These are phyloP conservation scores for Millerago galiae DNA, from an alignment of 805 yeast species.

Conservation along the genomic window DNA sequence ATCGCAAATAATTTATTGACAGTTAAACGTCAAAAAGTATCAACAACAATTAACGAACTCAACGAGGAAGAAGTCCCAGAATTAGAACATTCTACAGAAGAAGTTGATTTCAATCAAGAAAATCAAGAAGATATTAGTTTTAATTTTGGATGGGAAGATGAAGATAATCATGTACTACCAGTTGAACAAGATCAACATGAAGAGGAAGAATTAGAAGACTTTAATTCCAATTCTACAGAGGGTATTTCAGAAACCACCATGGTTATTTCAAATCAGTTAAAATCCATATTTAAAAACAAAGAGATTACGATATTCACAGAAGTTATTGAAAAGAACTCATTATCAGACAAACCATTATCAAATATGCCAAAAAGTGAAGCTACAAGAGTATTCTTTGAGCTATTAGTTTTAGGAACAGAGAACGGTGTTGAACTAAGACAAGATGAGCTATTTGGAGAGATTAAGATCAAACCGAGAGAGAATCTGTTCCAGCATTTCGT, in stretches of 20 bases:
- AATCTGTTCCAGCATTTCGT: conserved; percentile 6
- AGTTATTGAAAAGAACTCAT: conserved; percentile 29
- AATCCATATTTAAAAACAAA: conserved; percentile 24
- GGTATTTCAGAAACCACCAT: conserved; percentile 43
- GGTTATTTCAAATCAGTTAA: conserved; percentile 44
- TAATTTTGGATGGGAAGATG: conserved; percentile 34
- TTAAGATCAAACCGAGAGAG: conserved; percentile 7
- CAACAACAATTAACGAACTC: conserved; percentile 9
- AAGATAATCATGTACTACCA: background rate
- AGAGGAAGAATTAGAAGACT: conserved; percentile 17
- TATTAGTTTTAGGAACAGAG: conserved; percentile 73
- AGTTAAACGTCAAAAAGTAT: conserved; percentile 16
- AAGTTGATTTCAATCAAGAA: background rate
- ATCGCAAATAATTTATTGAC: conserved; percentile 13
- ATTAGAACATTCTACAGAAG: conserved; percentile 14
- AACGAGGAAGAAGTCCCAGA: conserved; percentile 15
- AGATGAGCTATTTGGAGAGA: conserved; percentile 51
- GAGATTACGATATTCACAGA: conserved; percentile 28
- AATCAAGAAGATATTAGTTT: conserved; percentile 20
- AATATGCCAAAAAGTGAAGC: conserved; percentile 48
- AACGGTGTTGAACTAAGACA: conserved; percentile 65
- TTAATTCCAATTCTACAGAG: conserved; percentile 16
- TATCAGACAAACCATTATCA: conserved; percentile 26
- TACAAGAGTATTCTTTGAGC: conserved; percentile 71
- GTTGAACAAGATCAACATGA: conserved; percentile 16